Percentiles rank a stretch among this genome's conserved stretches.
phyloP scores from a whole-genome alignment of 441 rosid genomes.

The Adansonia grandidieri region DNA sequence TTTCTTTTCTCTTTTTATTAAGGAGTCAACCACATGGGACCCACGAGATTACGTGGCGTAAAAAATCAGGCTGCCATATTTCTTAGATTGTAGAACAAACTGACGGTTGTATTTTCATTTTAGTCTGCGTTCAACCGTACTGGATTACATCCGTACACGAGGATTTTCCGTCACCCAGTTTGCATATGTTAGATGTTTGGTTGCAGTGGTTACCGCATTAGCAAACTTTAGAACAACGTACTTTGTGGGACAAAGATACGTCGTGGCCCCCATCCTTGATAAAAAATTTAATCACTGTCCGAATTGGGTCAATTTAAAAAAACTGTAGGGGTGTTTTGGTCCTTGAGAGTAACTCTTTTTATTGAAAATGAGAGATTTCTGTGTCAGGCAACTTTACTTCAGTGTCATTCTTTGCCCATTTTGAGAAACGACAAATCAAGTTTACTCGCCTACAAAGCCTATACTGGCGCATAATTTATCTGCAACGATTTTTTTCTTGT shows the following conservation, averaged over 20 bases:
- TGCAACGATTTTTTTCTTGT: slow-evolving; percentile 8
- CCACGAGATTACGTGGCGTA: background rate
- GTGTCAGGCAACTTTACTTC: slow-evolving; percentile 11
- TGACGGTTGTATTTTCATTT: background rate
- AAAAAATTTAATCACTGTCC: background rate
- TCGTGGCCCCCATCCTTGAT: slow-evolving; percentile 29
- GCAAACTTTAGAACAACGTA: background rate
- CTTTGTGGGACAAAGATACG: slow-evolving; percentile 53
- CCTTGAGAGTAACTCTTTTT: slow-evolving; percentile 14
- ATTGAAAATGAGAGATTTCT: slow-evolving; percentile 42
- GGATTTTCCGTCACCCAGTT: background rate
- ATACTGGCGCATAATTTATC: slow-evolving; percentile 52
- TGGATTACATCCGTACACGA: background rate
- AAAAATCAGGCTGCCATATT: no score
- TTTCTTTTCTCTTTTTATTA: background rate
- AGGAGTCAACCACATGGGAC: slow-evolving; percentile 16
- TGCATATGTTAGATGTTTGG: background rate
- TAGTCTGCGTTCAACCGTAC: background rate
- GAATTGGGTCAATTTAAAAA: background rate
- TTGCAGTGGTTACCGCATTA: background rate
- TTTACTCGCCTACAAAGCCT: slow-evolving; percentile 44
- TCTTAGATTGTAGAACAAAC: no score
- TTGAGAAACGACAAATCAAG: slow-evolving; percentile 46
- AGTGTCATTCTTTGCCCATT: background rate
- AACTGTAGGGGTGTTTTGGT: slow-evolving; percentile 38